Percentiles rank a stretch among this genome's conserved stretches.
Evolutionary conservation across 139 green algal species (phyloP).

Genomic region (Deuterostichococcus epilithicus): DNA sequence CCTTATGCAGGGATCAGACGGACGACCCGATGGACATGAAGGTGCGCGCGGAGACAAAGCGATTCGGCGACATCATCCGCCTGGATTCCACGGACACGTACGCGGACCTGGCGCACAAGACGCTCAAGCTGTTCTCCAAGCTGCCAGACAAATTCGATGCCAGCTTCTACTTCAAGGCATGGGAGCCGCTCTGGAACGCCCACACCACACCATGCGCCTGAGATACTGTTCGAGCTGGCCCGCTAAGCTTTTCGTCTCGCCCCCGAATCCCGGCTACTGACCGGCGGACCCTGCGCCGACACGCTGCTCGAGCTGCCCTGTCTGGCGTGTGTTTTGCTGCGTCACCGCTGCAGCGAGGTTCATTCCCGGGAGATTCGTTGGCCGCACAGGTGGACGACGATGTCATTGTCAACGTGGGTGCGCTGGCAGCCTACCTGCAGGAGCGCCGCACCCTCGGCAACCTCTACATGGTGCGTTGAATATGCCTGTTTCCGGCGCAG

Average conservation of each 20-base stretch:
- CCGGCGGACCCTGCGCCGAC: too few species aligned
- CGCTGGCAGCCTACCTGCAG: slow-evolving; percentile 38
- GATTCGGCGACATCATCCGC: slow-evolving; percentile 39
- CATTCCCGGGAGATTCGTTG: background rate
- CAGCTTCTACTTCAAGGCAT: slow-evolving; percentile 73
- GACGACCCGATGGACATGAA: slow-evolving; percentile 30
- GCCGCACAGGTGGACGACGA: slow-evolving; percentile 38
- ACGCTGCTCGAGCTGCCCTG: background rate
- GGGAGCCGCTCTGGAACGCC: slow-evolving; percentile 12
- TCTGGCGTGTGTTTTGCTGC: too few species aligned
- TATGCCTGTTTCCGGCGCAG: background rate
- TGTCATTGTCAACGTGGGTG: slow-evolving; percentile 49
- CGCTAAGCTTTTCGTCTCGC: too few species aligned
- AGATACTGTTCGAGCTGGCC: background rate
- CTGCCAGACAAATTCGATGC: slow-evolving; percentile 42
- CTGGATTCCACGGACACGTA: slow-evolving; percentile 55
- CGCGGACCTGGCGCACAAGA: slow-evolving; percentile 54
- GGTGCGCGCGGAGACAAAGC: slow-evolving; percentile 32
- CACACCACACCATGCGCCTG: background rate
- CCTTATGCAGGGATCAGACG: slow-evolving; percentile 25
- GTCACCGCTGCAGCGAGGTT: too few species aligned
- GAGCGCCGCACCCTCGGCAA: slow-evolving; percentile 43
- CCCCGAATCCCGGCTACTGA: too few species aligned
- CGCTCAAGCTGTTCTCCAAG: slow-evolving; percentile 41
- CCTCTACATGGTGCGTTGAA: slow-evolving; percentile 49